Percentiles rank a stretch among this genome's conserved stretches.
phyloP scores from a whole-genome alignment of 495 filamentous ascomycete genomes.

The Penicillium pancosmium region DNA sequence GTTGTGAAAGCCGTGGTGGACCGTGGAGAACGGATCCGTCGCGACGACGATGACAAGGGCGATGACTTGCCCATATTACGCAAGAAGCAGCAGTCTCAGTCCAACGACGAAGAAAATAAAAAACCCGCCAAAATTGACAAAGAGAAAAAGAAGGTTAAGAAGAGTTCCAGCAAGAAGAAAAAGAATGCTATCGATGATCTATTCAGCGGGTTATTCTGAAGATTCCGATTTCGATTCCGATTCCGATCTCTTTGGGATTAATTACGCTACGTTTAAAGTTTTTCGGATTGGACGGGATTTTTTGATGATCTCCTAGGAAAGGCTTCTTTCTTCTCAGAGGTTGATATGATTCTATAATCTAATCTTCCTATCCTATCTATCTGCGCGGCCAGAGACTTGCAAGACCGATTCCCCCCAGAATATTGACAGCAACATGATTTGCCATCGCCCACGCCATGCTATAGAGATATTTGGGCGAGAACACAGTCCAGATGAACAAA shows the following conservation, averaged over 20 bases:
- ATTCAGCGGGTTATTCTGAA: constrained; percentile 56
- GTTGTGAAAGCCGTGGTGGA: constrained; percentile 24
- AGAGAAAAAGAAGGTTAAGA: neutral
- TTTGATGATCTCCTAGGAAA: too few species aligned
- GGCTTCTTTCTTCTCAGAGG: too few species aligned
- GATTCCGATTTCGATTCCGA: constrained; percentile 29
- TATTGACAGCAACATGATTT: constrained; percentile 75
- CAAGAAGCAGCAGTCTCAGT: neutral
- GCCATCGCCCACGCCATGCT: constrained; percentile 81
- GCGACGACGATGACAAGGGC: constrained; percentile 16
- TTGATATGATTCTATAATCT: too few species aligned
- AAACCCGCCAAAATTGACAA: constrained; percentile 10
- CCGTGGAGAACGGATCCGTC: constrained; percentile 36
- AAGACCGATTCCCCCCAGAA: constrained; percentile 47
- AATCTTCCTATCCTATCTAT: constrained; percentile 1
- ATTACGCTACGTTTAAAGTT: neutral
- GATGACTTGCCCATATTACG: neutral
- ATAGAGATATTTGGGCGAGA: constrained; percentile 95
- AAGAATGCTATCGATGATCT: constrained; percentile 66
- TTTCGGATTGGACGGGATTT: too few species aligned
- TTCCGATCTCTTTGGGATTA: neutral
- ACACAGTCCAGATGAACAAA: constrained; percentile 98
- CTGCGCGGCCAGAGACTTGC: constrained; percentile 47
- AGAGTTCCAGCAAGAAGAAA: constrained; percentile 50
- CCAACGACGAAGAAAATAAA: constrained; percentile 1